Evolutionary conservation across 345 rosid species (phyloP), one percentile per base, ranked within the genome.

Genomic region (Murraya paniculata): DNA sequence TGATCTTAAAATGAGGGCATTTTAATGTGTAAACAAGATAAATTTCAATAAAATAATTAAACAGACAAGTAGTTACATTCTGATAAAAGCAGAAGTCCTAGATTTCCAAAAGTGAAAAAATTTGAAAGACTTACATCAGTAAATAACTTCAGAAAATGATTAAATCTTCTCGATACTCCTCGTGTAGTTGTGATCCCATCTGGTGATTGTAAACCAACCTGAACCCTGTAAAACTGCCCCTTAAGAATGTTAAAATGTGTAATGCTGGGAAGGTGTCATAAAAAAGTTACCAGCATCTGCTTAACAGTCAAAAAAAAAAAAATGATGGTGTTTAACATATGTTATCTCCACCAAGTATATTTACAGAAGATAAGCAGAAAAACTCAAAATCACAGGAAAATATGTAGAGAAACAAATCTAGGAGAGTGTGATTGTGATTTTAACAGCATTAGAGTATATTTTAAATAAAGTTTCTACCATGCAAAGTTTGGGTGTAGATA

Each of bases 181-280:
- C 87, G 90, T 45, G 83, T 85, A 30, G 88, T 84, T 39, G 98
- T 94, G 75, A 88, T 77, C 73, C 98, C 99, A 81, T 91, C 97
- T 31, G 95, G 98, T 28, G 99, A 92, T 82, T 96, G 98, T 58
- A 96, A 4, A 75, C 98, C 93, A 75, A 94, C 82, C 89, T 96
- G 97, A 81, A 94, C 93, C 97, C 99, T 94, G 92, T 96, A 96
- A 91, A 94, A 96, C 99, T 96, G 99, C 74, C 86, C 86, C 83
- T 82, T 83, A 82, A 80, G 83, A 85, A 85, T 78, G 91, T 92
- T 88, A 90, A 81, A 50, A 78, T 36, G 35, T 78, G 57, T 18
- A 68, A 57, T 70, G 22, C 25, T 28, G 21, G 73, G 35, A 38
- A 10, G 56, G 66, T 21, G 7, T 53, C 28, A 39, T 18, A 25